These are phyloP conservation scores for Leccinum uliginosum DNA, from an alignment of 768 basidiomycete species.

Conservation along the genomic window DNA sequence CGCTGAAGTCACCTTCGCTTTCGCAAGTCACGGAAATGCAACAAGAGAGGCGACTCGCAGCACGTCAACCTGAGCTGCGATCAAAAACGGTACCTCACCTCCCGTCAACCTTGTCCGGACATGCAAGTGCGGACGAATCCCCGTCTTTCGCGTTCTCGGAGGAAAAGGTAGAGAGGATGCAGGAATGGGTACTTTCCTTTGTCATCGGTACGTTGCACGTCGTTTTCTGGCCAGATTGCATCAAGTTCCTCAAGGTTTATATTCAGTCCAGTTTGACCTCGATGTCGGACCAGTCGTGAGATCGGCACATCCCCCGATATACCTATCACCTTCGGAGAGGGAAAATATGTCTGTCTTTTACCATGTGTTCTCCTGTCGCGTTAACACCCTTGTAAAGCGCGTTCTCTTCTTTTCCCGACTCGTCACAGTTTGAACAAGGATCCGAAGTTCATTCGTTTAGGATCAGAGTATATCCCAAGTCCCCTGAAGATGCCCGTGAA, in stretches of 20 bases:
- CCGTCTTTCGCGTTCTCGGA: constrained; percentile 44
- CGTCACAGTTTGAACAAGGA: constrained; percentile 79
- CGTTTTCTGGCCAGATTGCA: not conserved
- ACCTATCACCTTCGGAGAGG: constrained; percentile 58
- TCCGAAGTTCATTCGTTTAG: constrained; percentile 84
- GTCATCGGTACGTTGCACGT: constrained; percentile 51
- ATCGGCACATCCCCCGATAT: constrained; percentile 63
- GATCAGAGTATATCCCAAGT: constrained; percentile 49
- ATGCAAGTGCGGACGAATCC: constrained; percentile 32
- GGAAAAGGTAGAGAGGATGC: constrained; percentile 46
- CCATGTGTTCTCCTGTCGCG: not conserved
- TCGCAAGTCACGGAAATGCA: constrained; percentile 24
- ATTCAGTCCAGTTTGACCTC: constrained; percentile 79
- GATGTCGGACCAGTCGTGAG: constrained; percentile 80
- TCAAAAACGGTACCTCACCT: constrained; percentile 46
- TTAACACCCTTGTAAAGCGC: constrained; percentile 47
- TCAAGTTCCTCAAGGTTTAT: not conserved
- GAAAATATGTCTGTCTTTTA: constrained; percentile 67
- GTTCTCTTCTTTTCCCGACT: constrained; percentile 91
- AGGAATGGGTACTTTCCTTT: constrained; percentile 65
- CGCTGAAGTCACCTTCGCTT: constrained; percentile 34
- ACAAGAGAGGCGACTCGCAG: constrained; percentile 8
- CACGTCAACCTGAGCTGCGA: constrained; percentile 33
- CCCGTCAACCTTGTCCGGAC: constrained; percentile 27
- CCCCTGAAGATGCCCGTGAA: constrained; percentile 10